phyloP scores from a whole-genome alignment of 78 protist genomes.

The Capsaspora owczarzaki region DNA sequence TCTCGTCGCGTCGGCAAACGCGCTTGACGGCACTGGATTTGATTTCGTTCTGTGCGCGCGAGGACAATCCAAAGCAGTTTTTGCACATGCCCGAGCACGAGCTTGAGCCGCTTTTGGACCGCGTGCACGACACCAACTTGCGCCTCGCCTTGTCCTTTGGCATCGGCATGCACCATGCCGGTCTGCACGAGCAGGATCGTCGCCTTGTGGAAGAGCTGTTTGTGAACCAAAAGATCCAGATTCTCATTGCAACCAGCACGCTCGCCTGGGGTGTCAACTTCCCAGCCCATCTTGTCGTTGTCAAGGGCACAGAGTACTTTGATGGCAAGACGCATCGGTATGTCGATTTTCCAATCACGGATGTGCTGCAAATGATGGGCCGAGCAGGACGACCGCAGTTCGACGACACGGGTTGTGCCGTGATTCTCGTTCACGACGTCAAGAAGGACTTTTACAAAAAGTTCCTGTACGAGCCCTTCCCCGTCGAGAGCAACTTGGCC shows the following conservation, averaged over 20 bases:
- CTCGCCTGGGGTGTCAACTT: constrained; percentile 99
- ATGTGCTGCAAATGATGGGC: constrained; percentile 99
- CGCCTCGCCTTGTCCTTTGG: constrained; percentile 84
- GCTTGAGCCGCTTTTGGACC: constrained; percentile 23
- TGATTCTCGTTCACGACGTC: constrained; percentile 78
- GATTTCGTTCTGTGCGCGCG: constrained; percentile 56
- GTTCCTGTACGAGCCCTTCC: constrained; percentile 97
- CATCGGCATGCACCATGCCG: constrained; percentile 98
- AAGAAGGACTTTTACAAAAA: constrained; percentile 91
- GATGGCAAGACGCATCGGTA: constrained; percentile 73
- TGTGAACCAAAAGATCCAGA: constrained; percentile 47
- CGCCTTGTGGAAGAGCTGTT: constrained; percentile 71
- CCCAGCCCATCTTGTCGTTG: constrained; percentile 97
- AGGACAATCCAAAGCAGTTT: constrained; percentile 62
- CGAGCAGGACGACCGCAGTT: constrained; percentile 99
- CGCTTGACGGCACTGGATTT: constrained; percentile 94
- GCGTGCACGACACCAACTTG: constrained; percentile 61
- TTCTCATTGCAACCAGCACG: constrained; percentile 95
- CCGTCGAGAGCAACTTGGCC: constrained; percentile 90
- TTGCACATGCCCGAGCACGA: constrained; percentile 34
- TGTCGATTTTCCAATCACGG: constrained; percentile 93
- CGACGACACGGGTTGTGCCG: constrained; percentile 67
- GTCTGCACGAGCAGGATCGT: constrained; percentile 77
- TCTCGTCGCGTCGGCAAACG: constrained; percentile 97
- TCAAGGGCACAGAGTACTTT: constrained; percentile 92